These are phyloP conservation scores for Zygosaccharomyces bailii DNA, from an alignment of 805 yeast genomes.

Conservation along the genomic window DNA sequence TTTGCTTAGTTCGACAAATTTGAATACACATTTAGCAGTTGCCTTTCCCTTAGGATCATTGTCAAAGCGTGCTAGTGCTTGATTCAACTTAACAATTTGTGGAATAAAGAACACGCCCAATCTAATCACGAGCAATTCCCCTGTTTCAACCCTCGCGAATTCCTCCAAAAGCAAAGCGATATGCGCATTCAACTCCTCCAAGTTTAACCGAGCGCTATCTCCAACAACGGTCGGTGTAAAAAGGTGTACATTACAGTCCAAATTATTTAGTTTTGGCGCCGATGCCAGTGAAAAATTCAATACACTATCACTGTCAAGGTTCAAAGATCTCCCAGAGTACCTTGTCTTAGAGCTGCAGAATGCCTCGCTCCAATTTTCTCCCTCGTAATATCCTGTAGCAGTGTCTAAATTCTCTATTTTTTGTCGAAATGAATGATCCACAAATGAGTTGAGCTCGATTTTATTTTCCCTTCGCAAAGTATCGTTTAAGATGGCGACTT, in stretches of 20 bases:
- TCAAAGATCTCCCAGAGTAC: constrained; percentile 8
- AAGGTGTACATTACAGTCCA: constrained; percentile 8
- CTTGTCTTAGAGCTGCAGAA: constrained; percentile 3
- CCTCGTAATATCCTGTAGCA: constrained; percentile 5
- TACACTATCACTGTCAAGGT: constrained; percentile 21
- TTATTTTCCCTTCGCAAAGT: constrained; percentile 5
- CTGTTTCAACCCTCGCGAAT: not conserved
- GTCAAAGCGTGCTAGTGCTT: constrained; percentile 8
- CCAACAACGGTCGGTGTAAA: constrained; percentile 12
- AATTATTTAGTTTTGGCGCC: constrained; percentile 4
- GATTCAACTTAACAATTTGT: constrained; percentile 12
- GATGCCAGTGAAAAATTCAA: constrained; percentile 18
- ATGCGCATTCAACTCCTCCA: constrained; percentile 14
- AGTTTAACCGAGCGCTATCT: constrained; percentile 2
- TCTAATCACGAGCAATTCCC: not conserved
- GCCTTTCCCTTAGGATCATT: constrained; percentile 5
- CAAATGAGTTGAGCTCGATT: not conserved
- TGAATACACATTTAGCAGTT: constrained; percentile 4
- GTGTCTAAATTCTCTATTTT: constrained; percentile 3
- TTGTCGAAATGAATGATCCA: constrained; percentile 6
- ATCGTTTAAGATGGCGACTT: constrained; percentile 9
- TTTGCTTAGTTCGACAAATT: constrained; percentile 10
- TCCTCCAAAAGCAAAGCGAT: constrained; percentile 9
- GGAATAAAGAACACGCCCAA: constrained; percentile 11
- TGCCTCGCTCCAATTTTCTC: constrained; percentile 9